Percentiles rank a stretch among this genome's conserved stretches.
Conservation (phyloP, 768 basidiomycete genomes). For the Albatrellus ellisii region DNA sequence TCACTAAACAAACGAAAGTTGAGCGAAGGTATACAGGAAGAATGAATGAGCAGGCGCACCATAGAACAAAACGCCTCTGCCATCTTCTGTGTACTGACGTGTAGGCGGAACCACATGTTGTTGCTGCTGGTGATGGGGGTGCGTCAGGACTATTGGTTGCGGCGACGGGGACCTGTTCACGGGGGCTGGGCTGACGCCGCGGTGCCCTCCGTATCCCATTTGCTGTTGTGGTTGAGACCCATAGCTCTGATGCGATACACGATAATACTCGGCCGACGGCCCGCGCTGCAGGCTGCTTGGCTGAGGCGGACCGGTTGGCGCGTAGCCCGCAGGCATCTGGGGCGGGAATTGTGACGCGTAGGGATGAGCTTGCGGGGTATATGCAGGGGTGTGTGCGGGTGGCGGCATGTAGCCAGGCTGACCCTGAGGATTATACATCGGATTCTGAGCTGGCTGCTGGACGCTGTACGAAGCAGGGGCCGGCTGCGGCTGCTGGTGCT, state of each 20-base stretch:
- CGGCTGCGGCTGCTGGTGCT: slow-evolving; percentile 1
- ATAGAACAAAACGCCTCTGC: slow-evolving; percentile 75
- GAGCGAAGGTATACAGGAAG: slow-evolving; percentile 3
- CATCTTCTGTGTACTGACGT: slow-evolving; percentile 72
- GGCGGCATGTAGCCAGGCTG: background rate
- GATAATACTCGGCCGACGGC: slow-evolving; percentile 8
- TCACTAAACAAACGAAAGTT: slow-evolving; percentile 35
- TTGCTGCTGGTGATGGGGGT: slow-evolving; percentile 8
- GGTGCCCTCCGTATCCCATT: slow-evolving; percentile 25
- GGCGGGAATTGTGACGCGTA: slow-evolving; percentile 21
- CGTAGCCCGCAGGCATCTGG: slow-evolving; percentile 15
- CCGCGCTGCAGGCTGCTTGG: slow-evolving; percentile 5
- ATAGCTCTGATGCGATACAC: slow-evolving; percentile 8
- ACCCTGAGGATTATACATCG: too few relatives aligned
- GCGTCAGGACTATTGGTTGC: slow-evolving; percentile 21
- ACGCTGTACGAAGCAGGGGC: slow-evolving; percentile 20
- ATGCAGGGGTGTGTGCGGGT: background rate
- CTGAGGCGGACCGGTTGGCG: slow-evolving; percentile 9
- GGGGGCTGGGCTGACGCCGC: slow-evolving; percentile 27
- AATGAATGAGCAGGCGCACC: slow-evolving; percentile 33
- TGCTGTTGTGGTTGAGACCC: slow-evolving; percentile 14
- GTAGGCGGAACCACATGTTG: slow-evolving; percentile 31
- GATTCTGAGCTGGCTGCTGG: slow-evolving; percentile 8
- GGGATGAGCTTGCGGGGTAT: background rate
- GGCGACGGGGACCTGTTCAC: slow-evolving; percentile 38